Base-by-base conservation (phyloP, 495 filamentous ascomycete species). In the Penicillium mononematosum region DNA sequence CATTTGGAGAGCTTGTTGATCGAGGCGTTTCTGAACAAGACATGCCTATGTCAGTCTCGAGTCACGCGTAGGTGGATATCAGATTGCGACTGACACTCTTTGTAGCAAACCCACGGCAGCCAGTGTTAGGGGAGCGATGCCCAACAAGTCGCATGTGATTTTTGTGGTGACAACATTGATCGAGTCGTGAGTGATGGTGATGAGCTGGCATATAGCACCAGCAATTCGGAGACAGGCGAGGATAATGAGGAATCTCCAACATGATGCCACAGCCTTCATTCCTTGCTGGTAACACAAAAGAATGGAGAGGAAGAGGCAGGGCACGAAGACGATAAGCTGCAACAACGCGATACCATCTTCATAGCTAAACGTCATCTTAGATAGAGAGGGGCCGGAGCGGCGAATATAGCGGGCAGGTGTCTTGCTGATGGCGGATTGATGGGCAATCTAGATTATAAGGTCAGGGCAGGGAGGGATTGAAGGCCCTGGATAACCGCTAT, bases 201-300 rank as follows among this genome's bases (percentile, higher is more conserved):
- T 38, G 29, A 56, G 45, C 53, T 45, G 45, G 45, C 41, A 56
- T 20, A 56, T 24, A 47, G 43, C 45, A 44, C 53, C 53, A 7
- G 43, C 53, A 16, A 56, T 39, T 39, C 53, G 53, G 44, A 56
- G 53, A 45, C 43, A 46, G 20, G 41, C 41, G 42, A 56, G 53
- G 53, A 56, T 56, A 47, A 56, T 46, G 24, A 47, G 43, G 34
- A 47, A 56, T 56, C 42, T 45, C 53, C 53, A 56, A 51, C 48
- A 51, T 51, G 53, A 56, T 46, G 43, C 45, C 36, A 47, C 53
- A 11, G 53, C 53, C 53, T 47, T 38, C 43, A 34, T 32, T 49
- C 53, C 53, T 38, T 47, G 25, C 20, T 56, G 43, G 43, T 47
- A 56, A 47, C 39, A 45, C 41, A 45, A 49, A 56, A 47, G 41